Percentiles rank a stretch among this genome's conserved stretches.
Evolutionary conservation across 495 filamentous ascomycete genomes (phyloP).

Genomic region (Penicillium maclennaniae): DNA sequence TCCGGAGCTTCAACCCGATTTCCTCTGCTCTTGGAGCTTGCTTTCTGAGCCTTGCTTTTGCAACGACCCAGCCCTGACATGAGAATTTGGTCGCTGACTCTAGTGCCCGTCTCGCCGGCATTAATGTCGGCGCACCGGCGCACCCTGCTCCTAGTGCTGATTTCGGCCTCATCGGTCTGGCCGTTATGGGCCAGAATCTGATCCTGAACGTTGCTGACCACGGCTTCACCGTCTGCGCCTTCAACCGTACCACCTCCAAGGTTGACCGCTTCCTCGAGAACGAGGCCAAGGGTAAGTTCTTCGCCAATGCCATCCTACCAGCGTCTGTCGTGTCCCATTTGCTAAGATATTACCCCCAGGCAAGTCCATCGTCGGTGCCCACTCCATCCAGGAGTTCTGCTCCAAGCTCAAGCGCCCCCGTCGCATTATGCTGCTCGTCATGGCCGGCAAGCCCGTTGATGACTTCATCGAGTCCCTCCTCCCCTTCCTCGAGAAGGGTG

Average conservation of each 20-base stretch:
- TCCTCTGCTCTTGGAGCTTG: neutral
- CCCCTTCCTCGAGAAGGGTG: slow-evolving; percentile 81
- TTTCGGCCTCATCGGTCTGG: slow-evolving; percentile 99
- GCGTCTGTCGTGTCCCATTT: neutral
- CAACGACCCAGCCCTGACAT: slow-evolving; percentile 30
- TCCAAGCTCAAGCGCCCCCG: slow-evolving; percentile 94
- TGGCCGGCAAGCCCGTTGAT: slow-evolving; percentile 96
- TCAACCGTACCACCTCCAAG: slow-evolving; percentile 96
- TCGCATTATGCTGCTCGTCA: slow-evolving; percentile 95
- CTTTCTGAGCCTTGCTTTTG: slow-evolving; percentile 1
- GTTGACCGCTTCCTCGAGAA: slow-evolving; percentile 93
- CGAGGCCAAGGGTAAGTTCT: slow-evolving; percentile 75
- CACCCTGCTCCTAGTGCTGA: slow-evolving; percentile 59
- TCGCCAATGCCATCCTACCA: neutral
- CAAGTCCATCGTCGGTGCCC: slow-evolving; percentile 88
- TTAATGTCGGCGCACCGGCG: slow-evolving; percentile 69
- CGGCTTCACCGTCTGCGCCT: slow-evolving; percentile 92
- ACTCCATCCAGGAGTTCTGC: slow-evolving; percentile 91
- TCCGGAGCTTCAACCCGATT: slow-evolving; percentile 11
- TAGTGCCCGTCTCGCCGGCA: slow-evolving; percentile 84
- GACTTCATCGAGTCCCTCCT: slow-evolving; percentile 97
- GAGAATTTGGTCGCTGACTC: slow-evolving; percentile 56
- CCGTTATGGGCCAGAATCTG: slow-evolving; percentile 98
- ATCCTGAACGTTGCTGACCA: slow-evolving; percentile 98
- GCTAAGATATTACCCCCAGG: slow-evolving; percentile 41